phyloP scores from a whole-genome alignment of 768 basidiomycete genomes.

The Ramaria sp. region DNA sequence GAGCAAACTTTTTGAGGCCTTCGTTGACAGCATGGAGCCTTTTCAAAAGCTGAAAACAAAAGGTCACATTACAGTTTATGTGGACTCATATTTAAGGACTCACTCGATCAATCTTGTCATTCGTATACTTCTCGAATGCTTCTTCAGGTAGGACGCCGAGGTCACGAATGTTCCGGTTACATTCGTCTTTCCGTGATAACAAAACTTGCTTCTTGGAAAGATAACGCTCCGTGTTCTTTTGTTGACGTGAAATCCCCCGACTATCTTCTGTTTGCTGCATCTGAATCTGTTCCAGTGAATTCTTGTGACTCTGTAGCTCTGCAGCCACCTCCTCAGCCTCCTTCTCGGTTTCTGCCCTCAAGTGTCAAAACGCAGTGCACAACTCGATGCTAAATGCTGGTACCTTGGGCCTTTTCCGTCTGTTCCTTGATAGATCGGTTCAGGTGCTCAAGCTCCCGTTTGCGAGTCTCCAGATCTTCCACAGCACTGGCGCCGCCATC shows the following conservation, averaged over 20 bases:
- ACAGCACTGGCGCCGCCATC: slow-evolving; percentile 44
- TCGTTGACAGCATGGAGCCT: slow-evolving; percentile 90
- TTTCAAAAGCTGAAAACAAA: slow-evolving; percentile 63
- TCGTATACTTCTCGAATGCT: slow-evolving; percentile 91
- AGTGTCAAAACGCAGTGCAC: background rate
- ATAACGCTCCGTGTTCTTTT: slow-evolving; percentile 93
- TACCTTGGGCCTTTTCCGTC: slow-evolving; percentile 54
- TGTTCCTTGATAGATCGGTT: slow-evolving; percentile 56
- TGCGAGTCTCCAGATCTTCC: slow-evolving; percentile 58
- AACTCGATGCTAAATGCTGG: slow-evolving; percentile 1
- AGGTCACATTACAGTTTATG: background rate
- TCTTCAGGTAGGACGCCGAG: slow-evolving; percentile 95
- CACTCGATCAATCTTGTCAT: slow-evolving; percentile 80
- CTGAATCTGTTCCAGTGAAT: slow-evolving; percentile 63
- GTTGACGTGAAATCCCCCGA: slow-evolving; percentile 78
- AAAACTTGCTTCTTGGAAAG: slow-evolving; percentile 88
- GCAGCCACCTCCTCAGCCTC: slow-evolving; percentile 51
- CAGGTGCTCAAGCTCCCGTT: slow-evolving; percentile 59
- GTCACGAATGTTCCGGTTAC: slow-evolving; percentile 90
- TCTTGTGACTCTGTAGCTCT: slow-evolving; percentile 57
- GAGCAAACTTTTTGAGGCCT: slow-evolving; percentile 88
- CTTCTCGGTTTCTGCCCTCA: slow-evolving; percentile 53
- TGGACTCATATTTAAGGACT: slow-evolving; percentile 16
- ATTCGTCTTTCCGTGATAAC: slow-evolving; percentile 77
- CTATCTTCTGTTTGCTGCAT: slow-evolving; percentile 79